phyloP scores from a whole-genome alignment of 768 basidiomycete genomes.

The Boletus coccyginus region DNA sequence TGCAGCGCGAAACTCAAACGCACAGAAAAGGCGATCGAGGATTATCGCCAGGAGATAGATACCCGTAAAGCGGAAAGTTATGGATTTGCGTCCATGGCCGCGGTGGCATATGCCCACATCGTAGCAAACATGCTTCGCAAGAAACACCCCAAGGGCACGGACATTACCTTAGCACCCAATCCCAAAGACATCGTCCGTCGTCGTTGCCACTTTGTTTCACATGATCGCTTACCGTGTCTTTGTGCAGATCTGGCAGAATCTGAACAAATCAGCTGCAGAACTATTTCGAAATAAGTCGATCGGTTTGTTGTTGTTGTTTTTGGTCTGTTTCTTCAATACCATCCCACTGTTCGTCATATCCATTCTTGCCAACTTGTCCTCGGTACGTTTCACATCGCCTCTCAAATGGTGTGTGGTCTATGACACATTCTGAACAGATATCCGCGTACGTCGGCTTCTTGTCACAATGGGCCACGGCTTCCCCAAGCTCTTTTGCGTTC shows the following conservation, averaged over 20 bases:
- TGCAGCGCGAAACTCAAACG: conserved; percentile 46
- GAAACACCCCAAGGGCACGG: conserved; percentile 73
- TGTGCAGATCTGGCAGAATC: conserved; percentile 82
- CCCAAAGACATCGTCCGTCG: conserved; percentile 79
- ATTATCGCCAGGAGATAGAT: conserved; percentile 69
- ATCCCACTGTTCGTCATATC: conserved; percentile 90
- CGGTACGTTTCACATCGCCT: conserved; percentile 44
- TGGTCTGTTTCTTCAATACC: conserved; percentile 93
- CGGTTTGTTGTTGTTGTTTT: conserved; percentile 75
- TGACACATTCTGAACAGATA: conserved; percentile 15
- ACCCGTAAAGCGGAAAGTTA: conserved; percentile 82
- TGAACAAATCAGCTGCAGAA: conserved; percentile 69
- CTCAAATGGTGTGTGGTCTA: not conserved
- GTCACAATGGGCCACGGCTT: conserved; percentile 61
- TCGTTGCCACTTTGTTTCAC: not conserved
- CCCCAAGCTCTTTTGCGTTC: conserved; percentile 69
- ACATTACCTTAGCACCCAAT: conserved; percentile 75
- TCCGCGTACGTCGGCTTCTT: conserved; percentile 74
- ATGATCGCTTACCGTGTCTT: not conserved
- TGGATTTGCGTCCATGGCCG: conserved; percentile 89
- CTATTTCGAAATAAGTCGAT: conserved; percentile 62
- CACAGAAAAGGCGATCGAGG: conserved; percentile 72
- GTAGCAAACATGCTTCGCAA: conserved; percentile 68
- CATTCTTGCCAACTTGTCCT: conserved; percentile 84
- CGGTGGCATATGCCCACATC: conserved; percentile 83